Conservation (phyloP, 352 stramenopile genomes). For the Elongisporangium senticosum region DNA sequence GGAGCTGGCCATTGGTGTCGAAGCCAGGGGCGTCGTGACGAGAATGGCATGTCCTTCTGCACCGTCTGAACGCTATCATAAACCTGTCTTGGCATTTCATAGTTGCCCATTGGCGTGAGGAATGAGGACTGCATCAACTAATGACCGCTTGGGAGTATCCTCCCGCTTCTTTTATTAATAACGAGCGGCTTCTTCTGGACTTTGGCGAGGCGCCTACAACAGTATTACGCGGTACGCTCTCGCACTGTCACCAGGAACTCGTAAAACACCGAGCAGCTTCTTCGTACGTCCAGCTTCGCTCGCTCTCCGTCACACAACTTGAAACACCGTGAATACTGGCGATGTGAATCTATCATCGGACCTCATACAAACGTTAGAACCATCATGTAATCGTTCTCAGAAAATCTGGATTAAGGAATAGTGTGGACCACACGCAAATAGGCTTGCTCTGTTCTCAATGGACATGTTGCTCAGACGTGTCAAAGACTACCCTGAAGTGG, state of each 20-base stretch:
- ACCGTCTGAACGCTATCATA: not conserved
- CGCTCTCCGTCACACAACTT: no score
- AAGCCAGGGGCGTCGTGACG: not conserved
- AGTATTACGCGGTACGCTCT: slow-evolving; percentile 54
- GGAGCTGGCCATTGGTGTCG: no score
- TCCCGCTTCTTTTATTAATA: not conserved
- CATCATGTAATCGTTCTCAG: no score
- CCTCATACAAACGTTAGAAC: no score
- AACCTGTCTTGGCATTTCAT: not conserved
- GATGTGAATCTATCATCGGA: no score
- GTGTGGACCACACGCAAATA: no score
- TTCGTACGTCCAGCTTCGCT: no score
- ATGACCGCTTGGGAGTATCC: not conserved
- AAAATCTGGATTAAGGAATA: no score
- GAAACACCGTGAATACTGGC: no score
- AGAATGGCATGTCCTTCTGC: not conserved
- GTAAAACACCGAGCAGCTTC: slow-evolving; percentile 46
- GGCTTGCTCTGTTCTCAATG: no score
- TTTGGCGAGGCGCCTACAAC: not conserved
- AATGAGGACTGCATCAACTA: not conserved
- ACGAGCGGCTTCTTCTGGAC: not conserved
- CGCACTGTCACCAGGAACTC: slow-evolving; percentile 76
- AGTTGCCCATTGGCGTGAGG: not conserved
- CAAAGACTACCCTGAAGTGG: no score
- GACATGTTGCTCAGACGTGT: no score